These are phyloP conservation scores for Ophiostoma ulmi DNA, from an alignment of 2,329 filamentous ascomycete genomes.

Conservation along the genomic window DNA sequence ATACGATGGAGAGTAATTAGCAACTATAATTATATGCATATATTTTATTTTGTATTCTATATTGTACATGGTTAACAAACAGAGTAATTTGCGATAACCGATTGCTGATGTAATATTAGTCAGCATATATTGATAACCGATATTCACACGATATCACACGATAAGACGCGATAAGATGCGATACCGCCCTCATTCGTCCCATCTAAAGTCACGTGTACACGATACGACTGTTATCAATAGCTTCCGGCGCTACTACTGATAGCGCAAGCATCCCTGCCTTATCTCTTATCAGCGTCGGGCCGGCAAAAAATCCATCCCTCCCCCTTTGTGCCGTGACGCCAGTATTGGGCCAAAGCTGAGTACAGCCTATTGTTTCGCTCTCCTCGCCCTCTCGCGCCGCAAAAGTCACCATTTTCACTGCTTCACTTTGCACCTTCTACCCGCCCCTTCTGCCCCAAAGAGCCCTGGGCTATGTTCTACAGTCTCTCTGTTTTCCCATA, in stretches of 20 bases:
- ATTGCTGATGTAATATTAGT: not conserved
- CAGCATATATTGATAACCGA: not conserved
- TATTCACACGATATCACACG: not conserved
- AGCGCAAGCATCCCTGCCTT: slow-evolving; percentile 19
- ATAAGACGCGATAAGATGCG: not conserved
- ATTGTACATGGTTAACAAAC: not conserved
- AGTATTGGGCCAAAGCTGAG: slow-evolving; percentile 17
- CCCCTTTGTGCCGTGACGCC: slow-evolving; percentile 28
- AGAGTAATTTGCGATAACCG: not conserved
- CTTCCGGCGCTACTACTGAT: slow-evolving; percentile 4
- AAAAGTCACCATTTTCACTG: slow-evolving; percentile 23
- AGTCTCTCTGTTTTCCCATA: not conserved
- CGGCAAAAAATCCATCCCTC: slow-evolving; percentile 29
- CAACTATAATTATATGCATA: not conserved
- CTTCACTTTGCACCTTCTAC: slow-evolving; percentile 7
- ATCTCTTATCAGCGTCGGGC: slow-evolving; percentile 28
- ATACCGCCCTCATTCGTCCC: not conserved
- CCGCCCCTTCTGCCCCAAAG: not conserved
- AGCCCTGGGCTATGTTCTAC: not conserved
- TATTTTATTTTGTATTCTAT: not conserved
- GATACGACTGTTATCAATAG: not conserved
- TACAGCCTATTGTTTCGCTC: slow-evolving; percentile 12
- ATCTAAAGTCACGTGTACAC: not conserved
- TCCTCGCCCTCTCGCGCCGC: slow-evolving; percentile 23
- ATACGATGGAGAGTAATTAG: not conserved